Evolutionary conservation across 306 rosid genomes (phyloP).

Genomic region (Mucuna pruriens): DNA sequence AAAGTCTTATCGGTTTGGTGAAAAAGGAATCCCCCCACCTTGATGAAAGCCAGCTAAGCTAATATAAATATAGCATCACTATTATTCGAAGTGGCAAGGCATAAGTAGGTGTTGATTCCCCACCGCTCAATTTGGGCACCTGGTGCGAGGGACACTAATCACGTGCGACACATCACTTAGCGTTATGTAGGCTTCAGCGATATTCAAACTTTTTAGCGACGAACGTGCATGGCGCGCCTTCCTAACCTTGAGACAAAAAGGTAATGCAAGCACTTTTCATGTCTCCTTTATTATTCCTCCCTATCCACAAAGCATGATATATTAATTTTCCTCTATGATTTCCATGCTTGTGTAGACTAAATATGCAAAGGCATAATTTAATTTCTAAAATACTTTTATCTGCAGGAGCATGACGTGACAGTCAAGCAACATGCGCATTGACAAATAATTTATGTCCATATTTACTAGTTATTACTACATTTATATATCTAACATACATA

Average conservation of each 20-base stretch:
- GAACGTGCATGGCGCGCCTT: slow-evolving; percentile 39
- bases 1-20: slow-evolving; percentile 28
- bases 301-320: slow-evolving; percentile 34
- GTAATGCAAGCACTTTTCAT: slow-evolving; percentile 37
- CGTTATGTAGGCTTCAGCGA: neutral
- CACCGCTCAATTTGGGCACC: slow-evolving; percentile 44
- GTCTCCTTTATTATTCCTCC: slow-evolving; percentile 44
- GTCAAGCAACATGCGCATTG: slow-evolving; percentile 4
- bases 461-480: neutral
- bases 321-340: slow-evolving; percentile 20
- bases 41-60: slow-evolving; percentile 24
- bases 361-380: neutral
- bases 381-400: slow-evolving; percentile 30
- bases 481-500: neutral
- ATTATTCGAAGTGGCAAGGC: slow-evolving; percentile 18
- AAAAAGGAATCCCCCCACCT: slow-evolving; percentile 26
- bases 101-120: slow-evolving; percentile 33
- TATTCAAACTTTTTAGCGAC: slow-evolving; percentile 25
- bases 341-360: neutral
- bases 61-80: neutral
- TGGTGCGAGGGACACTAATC: slow-evolving; percentile 41
- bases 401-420: slow-evolving; percentile 22
- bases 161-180: slow-evolving; percentile 32
- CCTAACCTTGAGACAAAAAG: slow-evolving; percentile 32
- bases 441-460: neutral